Evolutionary conservation across 805 yeast species (phyloP), one percentile per base, ranked within the genome.

Genomic region (Yarrowia bubula): DNA sequence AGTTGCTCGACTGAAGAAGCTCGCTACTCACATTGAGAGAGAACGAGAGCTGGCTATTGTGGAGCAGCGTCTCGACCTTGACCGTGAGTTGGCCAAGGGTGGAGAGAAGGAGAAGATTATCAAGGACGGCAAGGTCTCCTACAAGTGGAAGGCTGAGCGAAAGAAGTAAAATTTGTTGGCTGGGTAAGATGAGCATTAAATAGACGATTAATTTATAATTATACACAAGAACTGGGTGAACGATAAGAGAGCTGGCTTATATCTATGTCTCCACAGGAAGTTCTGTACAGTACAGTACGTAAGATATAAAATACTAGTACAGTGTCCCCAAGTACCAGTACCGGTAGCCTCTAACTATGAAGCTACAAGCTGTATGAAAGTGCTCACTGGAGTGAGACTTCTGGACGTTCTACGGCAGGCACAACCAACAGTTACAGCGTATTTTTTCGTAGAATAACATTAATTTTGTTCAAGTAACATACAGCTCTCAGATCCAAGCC

Each of bases 61-160:
- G 15, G 88, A 90, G 71, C 81, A 81, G 46, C 84, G 86, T 71
- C 85, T 92, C 85, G 89, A 88, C 65, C 71, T 84, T 65, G 96
- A 92, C 71, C 85, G 89, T 67, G 96, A 92, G 72, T 81, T 92
- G 65, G 91, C 93, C 96, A 90, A 90, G 75, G 88, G 86, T 69
- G 98, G 98, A 0, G 84, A 86, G 67, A 90, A 89, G 77, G 89
- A 87, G 82, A 92, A 92, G 78, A 75, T 88, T 5, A 79, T 82
- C 2, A 78, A 81, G 14, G 81, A 84, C 38, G 98, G 98, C 4
- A 82, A 83, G 65, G 83, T 84, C 0, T 80, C 82, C 2, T 95
- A 84, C 78, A 90, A 90, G 77, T 93, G 98, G 96, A 90, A 87
- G 74, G 88, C 84, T 70, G 79, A 76, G 48, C 69, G 81, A 18